Percentiles rank a stretch among this genome's conserved stretches.
Conservation (phyloP, 768 basidiomycete species). For the Lentinula aciculospora region DNA sequence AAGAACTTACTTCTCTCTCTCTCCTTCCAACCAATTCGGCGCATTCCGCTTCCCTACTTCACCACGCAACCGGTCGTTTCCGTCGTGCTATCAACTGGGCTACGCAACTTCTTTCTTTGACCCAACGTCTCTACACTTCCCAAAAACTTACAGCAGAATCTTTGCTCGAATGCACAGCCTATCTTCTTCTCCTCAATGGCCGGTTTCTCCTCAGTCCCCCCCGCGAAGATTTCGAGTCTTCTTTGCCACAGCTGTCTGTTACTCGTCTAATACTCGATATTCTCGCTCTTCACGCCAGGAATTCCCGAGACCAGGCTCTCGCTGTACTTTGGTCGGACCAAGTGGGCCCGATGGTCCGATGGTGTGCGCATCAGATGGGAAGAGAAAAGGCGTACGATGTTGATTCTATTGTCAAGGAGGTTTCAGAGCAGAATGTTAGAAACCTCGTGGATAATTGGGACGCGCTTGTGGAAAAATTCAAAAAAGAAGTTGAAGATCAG, state of each 20-base stretch:
- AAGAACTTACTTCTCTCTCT: conserved; percentile 59
- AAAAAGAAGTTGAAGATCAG: conserved; percentile 37
- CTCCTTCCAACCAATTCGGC: conserved; percentile 45
- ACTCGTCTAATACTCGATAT: conserved; percentile 71
- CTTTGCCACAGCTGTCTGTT: conserved; percentile 70
- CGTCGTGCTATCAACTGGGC: conserved; percentile 77
- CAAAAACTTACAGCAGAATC: conserved; percentile 50
- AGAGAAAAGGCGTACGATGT: conserved; percentile 76
- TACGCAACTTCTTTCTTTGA: conserved; percentile 67
- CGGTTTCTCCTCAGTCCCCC: conserved; percentile 61
- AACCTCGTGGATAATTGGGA: conserved; percentile 63
- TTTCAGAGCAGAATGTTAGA: conserved; percentile 50
- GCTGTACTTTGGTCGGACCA: conserved; percentile 81
- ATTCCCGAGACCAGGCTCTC: conserved; percentile 83
- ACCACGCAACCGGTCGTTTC: conserved; percentile 75
- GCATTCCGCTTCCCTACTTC: conserved; percentile 53
- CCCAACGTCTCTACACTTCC: conserved; percentile 54
- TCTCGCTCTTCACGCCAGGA: conserved; percentile 55
- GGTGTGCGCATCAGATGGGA: conserved; percentile 88
- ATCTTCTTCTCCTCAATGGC: conserved; percentile 79
- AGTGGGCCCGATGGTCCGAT: conserved; percentile 85
- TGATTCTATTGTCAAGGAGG: conserved; percentile 63
- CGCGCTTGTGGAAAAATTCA: conserved; percentile 44
- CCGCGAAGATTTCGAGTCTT: conserved; percentile 70
- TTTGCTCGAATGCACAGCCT: conserved; percentile 67